phyloP scores from a whole-genome alignment of 2,329 filamentous ascomycete genomes.

The Colletotrichum sp. region DNA sequence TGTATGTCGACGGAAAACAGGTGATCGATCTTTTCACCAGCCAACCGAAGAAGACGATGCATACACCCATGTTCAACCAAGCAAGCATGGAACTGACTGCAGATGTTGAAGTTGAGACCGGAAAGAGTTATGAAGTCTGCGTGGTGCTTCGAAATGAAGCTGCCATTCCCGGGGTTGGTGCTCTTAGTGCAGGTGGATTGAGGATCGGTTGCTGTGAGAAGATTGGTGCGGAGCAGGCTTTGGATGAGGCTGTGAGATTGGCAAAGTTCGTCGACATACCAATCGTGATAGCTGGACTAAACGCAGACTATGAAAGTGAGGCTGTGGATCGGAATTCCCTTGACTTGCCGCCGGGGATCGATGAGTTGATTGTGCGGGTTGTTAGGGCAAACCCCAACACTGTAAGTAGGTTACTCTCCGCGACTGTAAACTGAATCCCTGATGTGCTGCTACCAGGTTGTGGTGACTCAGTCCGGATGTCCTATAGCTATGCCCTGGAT shows the following conservation, averaged over 20 bases:
- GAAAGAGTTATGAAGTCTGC: background rate
- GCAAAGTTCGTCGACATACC: conserved; percentile 64
- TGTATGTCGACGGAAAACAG: conserved; percentile 33
- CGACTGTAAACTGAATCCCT: too few relatives aligned
- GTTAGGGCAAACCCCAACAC: conserved; percentile 60
- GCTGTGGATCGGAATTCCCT: conserved; percentile 71
- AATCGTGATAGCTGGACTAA: conserved; percentile 58
- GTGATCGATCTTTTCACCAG: conserved; percentile 32
- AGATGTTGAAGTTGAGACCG: conserved; percentile 47
- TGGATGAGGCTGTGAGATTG: conserved; percentile 25
- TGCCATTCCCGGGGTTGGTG: background rate
- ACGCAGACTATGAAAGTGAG: conserved; percentile 48
- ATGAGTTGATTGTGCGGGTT: conserved; percentile 60
- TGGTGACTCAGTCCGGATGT: conserved; percentile 65
- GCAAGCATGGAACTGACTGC: conserved; percentile 33
- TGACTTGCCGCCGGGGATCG: conserved; percentile 62
- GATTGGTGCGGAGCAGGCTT: conserved; percentile 6
- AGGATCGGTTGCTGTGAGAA: background rate
- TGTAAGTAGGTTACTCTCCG: conserved; percentile 26
- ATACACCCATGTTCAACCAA: conserved; percentile 32
- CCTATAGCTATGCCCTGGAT: conserved; percentile 55
- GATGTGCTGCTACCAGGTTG: conserved; percentile 17
- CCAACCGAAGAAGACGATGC: conserved; percentile 33
- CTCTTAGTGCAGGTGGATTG: background rate
- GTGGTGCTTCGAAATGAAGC: background rate